These are phyloP conservation scores for Cladosporium phlei DNA, from an alignment of 2,329 filamentous ascomycete genomes.

Conservation along the genomic window DNA sequence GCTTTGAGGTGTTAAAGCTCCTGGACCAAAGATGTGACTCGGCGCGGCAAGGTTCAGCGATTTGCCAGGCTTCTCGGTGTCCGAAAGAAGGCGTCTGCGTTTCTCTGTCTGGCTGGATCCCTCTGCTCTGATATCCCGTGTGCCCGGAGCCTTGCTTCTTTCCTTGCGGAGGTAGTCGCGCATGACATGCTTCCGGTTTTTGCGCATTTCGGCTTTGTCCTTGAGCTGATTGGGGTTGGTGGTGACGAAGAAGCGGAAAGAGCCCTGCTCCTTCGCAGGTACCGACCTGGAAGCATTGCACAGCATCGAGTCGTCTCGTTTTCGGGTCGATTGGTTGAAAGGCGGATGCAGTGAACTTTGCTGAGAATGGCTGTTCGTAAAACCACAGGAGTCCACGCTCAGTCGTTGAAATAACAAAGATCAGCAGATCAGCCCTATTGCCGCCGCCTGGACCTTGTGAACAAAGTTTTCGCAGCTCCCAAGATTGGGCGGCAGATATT, in stretches of 20 bases:
- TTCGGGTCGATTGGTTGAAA: too few relatives aligned
- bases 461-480: too few relatives aligned
- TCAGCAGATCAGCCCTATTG: too few relatives aligned
- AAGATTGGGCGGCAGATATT: too few relatives aligned
- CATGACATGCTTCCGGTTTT: conserved; percentile 31
- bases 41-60: neutral
- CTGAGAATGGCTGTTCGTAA: too few relatives aligned
- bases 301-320: too few relatives aligned
- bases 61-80: neutral
- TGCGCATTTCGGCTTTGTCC: conserved; percentile 26
- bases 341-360: too few relatives aligned
- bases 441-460: too few relatives aligned
- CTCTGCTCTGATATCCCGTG: conserved; percentile 2
- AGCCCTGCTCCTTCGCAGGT: neutral
- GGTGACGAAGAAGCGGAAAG: conserved; percentile 25
- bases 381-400: too few relatives aligned
- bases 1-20: conserved; percentile 6
- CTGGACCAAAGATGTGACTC: neutral
- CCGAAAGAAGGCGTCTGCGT: neutral
- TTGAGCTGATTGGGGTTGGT: conserved; percentile 26
- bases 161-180: conserved; percentile 30
- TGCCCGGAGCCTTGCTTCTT: conserved; percentile 11
- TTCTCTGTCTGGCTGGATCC: neutral
- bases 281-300: too few relatives aligned
- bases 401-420: too few relatives aligned